A percentile compares a stretch with the other conserved stretches of the same genome.
Conservation (phyloP, 1,284 basidiomycete species). For the Rhodotorula sp. region DNA sequence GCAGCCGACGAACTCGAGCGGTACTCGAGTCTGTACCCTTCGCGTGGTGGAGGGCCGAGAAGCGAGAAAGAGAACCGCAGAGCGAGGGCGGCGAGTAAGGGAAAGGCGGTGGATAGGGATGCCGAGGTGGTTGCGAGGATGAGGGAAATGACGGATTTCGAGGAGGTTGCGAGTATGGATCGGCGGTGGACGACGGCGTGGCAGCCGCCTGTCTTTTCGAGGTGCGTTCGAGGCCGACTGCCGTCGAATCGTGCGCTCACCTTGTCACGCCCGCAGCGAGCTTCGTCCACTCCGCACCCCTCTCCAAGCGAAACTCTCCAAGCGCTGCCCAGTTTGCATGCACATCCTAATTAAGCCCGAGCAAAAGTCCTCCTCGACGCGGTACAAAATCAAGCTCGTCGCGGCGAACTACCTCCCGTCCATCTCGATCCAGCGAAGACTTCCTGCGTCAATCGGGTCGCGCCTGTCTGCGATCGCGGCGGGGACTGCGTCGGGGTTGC, state of each 20-base stretch:
- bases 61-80: conserved; percentile 6
- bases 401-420: conserved; percentile 90
- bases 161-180: conserved; percentile 68
- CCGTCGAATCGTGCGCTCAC: no score
- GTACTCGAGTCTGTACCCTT: conserved; percentile 22
- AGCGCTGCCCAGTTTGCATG: conserved; percentile 88
- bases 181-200: conserved; percentile 80
- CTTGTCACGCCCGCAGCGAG: conserved; percentile 56
- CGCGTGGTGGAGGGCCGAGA: conserved; percentile 5
- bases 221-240: conserved; percentile 54
- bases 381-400: conserved; percentile 96
- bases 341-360: conserved; percentile 98
- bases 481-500: conserved; percentile 26
- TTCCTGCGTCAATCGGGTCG: conserved; percentile 30
- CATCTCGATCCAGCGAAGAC: conserved; percentile 55
- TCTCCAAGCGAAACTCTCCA: conserved; percentile 86
- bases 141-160: conserved; percentile 59
- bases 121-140: conserved; percentile 69
- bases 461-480: conserved; percentile 37
- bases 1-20: conserved; percentile 37
- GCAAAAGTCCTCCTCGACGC: conserved; percentile 85
- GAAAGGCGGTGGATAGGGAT: conserved; percentile 60
- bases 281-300: conserved; percentile 83
- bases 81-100: conserved; percentile 8
- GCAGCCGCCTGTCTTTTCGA: conserved; percentile 63